phyloP scores from a whole-genome alignment of 2,329 filamentous ascomycete genomes.

The Rhexocercosporidium sp. region DNA sequence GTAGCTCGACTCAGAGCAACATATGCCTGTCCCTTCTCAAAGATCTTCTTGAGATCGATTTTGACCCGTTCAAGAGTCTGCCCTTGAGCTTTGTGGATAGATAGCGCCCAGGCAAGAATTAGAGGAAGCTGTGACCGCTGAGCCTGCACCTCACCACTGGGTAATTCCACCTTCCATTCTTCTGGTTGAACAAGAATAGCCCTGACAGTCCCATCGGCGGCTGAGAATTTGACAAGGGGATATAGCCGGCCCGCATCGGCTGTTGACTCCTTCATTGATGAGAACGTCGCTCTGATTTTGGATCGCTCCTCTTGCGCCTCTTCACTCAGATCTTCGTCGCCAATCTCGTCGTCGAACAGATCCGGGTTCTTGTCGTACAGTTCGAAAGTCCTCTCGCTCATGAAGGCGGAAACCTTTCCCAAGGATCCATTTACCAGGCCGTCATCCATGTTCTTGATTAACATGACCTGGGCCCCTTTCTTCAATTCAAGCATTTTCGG shows the following conservation, averaged over 20 bases:
- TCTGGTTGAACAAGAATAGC: slow-evolving; percentile 84
- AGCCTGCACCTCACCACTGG: slow-evolving; percentile 91
- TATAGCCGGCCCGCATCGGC: slow-evolving; percentile 63
- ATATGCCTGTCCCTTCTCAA: slow-evolving; percentile 97
- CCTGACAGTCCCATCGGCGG: slow-evolving; percentile 77
- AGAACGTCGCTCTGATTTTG: slow-evolving; percentile 49
- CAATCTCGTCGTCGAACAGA: slow-evolving; percentile 54
- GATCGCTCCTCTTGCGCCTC: slow-evolving; percentile 47
- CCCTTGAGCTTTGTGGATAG: slow-evolving; percentile 97
- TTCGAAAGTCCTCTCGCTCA: slow-evolving; percentile 69
- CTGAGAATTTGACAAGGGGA: slow-evolving; percentile 83
- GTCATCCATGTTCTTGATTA: slow-evolving; percentile 99
- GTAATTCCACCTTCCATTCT: slow-evolving; percentile 96
- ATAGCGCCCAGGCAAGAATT: slow-evolving; percentile 95
- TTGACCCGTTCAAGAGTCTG: slow-evolving; percentile 90
- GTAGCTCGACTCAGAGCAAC: slow-evolving; percentile 94
- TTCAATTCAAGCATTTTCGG: slow-evolving; percentile 82
- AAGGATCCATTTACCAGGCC: slow-evolving; percentile 92
- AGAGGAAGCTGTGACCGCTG: slow-evolving; percentile 82
- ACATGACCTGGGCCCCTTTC: slow-evolving; percentile 94
- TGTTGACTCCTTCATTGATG: slow-evolving; percentile 44
- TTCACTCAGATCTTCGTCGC: slow-evolving; percentile 51
- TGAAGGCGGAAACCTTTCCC: slow-evolving; percentile 83
- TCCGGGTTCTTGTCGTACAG: slow-evolving; percentile 63
- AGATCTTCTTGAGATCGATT: slow-evolving; percentile 88